Evolutionary conservation across 305 asterid genomes (phyloP).

Genomic region (Fraxinus sp.): DNA sequence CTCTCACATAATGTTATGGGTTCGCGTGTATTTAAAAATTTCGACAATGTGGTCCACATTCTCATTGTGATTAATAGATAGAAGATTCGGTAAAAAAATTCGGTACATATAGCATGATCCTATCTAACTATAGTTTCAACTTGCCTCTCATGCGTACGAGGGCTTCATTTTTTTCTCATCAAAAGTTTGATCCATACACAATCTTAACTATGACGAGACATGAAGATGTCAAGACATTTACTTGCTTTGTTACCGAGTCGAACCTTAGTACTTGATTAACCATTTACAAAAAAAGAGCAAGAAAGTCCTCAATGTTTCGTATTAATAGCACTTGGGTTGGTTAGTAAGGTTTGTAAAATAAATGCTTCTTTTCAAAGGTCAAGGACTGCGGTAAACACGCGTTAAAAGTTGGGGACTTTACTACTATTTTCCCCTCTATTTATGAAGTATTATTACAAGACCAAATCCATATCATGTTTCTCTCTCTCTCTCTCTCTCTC

Average conservation of each 20-base stretch:
- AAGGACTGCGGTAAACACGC: neutral
- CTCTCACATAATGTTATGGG: too few species aligned
- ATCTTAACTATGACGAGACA: too few species aligned
- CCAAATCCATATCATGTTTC: neutral
- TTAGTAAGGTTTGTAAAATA: neutral
- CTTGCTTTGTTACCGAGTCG: neutral
- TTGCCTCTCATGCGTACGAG: too few species aligned
- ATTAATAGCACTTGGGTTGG: neutral
- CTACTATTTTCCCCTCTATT: neutral
- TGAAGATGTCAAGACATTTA: neutral
- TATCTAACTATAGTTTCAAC: too few species aligned
- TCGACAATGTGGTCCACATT: too few species aligned
- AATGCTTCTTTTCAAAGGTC: neutral
- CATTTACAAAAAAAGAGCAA: neutral
- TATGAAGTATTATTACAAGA: neutral
- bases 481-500: neutral
- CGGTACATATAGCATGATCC: too few species aligned
- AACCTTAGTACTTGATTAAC: too few species aligned
- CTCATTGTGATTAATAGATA: too few species aligned
- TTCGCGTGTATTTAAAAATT: too few species aligned
- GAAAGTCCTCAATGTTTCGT: neutral
- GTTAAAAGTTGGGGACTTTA: neutral
- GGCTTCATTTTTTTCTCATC: too few species aligned
- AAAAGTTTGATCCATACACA: neutral
- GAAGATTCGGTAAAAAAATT: too few species aligned